Percentiles rank a stretch among this genome's conserved stretches.
phyloP scores from a whole-genome alignment of 1,284 basidiomycete genomes.

The Schizophyllum commune region DNA sequence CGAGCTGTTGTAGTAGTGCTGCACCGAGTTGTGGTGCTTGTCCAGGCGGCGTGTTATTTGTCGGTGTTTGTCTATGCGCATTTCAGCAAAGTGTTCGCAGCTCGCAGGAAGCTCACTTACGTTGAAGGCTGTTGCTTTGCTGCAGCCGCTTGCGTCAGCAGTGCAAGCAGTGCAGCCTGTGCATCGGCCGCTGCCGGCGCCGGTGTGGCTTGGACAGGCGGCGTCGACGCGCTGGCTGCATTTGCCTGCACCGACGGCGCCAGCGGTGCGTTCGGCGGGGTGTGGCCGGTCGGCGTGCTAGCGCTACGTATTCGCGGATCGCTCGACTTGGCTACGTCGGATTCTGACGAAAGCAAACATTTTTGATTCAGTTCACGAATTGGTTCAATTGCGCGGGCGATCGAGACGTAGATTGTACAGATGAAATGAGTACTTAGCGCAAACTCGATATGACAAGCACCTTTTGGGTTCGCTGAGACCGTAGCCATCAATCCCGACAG shows the following conservation, averaged over 20 bases:
- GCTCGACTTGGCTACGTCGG: slow-evolving; percentile 34
- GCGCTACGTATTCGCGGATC: slow-evolving; percentile 16
- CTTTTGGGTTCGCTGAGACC: slow-evolving; percentile 63
- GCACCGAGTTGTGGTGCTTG: slow-evolving; percentile 12
- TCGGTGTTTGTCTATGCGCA: slow-evolving; percentile 47
- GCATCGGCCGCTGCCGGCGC: slow-evolving; percentile 27
- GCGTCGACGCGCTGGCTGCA: slow-evolving; percentile 21
- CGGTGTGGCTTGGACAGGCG: slow-evolving; percentile 21
- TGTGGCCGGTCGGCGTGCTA: neutral
- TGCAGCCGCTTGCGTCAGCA: slow-evolving; percentile 54
- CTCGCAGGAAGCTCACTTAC: slow-evolving; percentile 20
- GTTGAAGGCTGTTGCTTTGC: slow-evolving; percentile 22
- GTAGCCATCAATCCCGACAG: slow-evolving; percentile 60
- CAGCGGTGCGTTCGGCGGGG: slow-evolving; percentile 21
- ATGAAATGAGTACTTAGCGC: slow-evolving; percentile 70
- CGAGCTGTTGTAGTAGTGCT: neutral
- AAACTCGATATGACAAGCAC: slow-evolving; percentile 69
- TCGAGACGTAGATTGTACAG: slow-evolving; percentile 54
- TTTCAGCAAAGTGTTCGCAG: slow-evolving; percentile 4
- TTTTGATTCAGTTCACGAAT: slow-evolving; percentile 58
- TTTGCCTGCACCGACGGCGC: slow-evolving; percentile 20
- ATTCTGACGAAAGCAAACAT: slow-evolving; percentile 57
- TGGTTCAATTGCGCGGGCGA: slow-evolving; percentile 42
- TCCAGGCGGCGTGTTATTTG: slow-evolving; percentile 34
- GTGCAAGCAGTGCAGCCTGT: slow-evolving; percentile 57